Percentiles rank a stretch among this genome's conserved stretches.
Conservation (phyloP, 768 basidiomycete genomes). For the Boletus vinaceobasis region DNA sequence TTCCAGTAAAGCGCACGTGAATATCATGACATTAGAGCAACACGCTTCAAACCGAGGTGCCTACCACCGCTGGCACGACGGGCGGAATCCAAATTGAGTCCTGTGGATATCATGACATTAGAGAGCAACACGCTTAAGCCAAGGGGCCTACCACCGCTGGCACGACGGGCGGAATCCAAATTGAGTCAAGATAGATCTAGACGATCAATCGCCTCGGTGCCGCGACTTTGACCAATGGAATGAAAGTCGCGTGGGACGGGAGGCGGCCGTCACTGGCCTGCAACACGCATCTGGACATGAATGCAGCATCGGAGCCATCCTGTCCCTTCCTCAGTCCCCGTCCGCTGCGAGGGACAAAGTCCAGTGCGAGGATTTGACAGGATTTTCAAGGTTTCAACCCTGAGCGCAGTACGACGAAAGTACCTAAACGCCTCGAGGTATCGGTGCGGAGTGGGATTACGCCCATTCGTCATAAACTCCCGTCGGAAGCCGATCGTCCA, state of each 20-base stretch:
- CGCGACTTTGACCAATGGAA: constrained; percentile 15
- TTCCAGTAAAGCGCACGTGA: constrained; percentile 19
- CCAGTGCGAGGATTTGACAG: constrained; percentile 13
- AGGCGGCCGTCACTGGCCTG: constrained; percentile 8
- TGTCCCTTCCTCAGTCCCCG: constrained; percentile 11
- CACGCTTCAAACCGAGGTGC: constrained; percentile 25
- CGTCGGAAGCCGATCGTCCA: constrained; percentile 25
- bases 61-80: constrained; percentile 15
- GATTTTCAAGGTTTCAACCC: constrained; percentile 30
- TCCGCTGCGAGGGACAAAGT: constrained; percentile 14
- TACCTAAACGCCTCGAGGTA: constrained; percentile 35
- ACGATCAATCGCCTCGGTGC: constrained; percentile 28
- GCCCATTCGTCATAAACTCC: constrained; percentile 31
- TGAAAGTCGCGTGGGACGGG: constrained; percentile 19
- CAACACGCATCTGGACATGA: constrained; percentile 4
- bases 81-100: constrained; percentile 15
- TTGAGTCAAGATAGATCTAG: constrained; percentile 14
- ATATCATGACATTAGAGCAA: constrained; percentile 21
- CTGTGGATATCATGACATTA: constrained; percentile 26
- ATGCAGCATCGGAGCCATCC: constrained; percentile 9
- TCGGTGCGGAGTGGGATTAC: constrained; percentile 31
- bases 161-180: constrained; percentile 9
- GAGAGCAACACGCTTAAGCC: constrained; percentile 22
- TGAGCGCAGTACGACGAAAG: constrained; percentile 27
- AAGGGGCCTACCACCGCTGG: constrained; percentile 22